Percentiles rank a stretch among this genome's conserved stretches.
Evolutionary conservation across 208 protist species (phyloP).

Genomic region (Leishmania aethiopica): DNA sequence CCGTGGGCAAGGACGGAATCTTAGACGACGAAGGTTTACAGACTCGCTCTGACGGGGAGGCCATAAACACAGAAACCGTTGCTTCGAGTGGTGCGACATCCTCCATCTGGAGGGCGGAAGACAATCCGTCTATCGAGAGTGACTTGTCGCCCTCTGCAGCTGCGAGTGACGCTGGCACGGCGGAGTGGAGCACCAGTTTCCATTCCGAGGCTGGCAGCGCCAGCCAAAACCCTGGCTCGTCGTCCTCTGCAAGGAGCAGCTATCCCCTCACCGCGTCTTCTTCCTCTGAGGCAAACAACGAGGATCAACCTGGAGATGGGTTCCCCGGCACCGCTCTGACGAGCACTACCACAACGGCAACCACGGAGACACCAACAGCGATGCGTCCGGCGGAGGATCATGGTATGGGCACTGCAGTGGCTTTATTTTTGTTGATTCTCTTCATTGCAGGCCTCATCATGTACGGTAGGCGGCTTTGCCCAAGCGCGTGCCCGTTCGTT

Average conservation of each 20-base stretch:
- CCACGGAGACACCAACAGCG: background rate
- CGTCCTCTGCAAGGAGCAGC: background rate
- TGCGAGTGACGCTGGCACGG: background rate
- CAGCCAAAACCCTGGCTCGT: background rate
- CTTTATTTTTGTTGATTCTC: constrained; percentile 7
- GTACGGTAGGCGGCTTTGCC: constrained; percentile 8
- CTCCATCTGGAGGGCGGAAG: background rate
- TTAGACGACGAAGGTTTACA: background rate
- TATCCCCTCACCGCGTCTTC: background rate
- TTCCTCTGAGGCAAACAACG: background rate
- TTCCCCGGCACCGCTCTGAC: background rate
- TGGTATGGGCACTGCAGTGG: background rate
- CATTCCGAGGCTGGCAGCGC: background rate
- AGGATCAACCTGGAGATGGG: too few relatives aligned
- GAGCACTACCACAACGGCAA: background rate
- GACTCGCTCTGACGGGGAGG: background rate
- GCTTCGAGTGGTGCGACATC: background rate
- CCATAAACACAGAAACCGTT: background rate
- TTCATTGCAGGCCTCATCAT: constrained; percentile 6
- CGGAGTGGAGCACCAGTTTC: background rate
- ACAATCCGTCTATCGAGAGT: background rate
- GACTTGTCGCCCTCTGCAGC: background rate
- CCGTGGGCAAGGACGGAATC: background rate
- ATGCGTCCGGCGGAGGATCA: background rate
- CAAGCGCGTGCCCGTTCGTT: constrained; percentile 4